phyloP scores from a whole-genome alignment of 345 rosid genomes.

The Euphorbia lathyris region DNA sequence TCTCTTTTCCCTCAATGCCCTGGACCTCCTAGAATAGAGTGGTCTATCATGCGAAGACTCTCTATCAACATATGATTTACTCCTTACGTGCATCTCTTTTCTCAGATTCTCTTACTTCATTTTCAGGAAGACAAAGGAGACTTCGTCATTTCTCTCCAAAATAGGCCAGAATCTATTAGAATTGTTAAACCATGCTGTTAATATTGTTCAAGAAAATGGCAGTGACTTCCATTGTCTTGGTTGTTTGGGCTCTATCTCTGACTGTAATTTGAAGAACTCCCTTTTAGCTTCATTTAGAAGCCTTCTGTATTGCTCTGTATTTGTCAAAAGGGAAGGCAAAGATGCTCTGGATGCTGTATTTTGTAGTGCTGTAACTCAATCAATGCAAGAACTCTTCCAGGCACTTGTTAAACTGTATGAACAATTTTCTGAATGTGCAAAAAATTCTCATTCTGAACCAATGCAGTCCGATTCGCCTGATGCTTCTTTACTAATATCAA shows the following conservation, averaged over 20 bases:
- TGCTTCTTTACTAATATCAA: constrained; percentile 35
- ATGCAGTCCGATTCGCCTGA: constrained; percentile 31
- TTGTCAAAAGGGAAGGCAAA: constrained; percentile 38
- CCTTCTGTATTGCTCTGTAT: constrained; percentile 55
- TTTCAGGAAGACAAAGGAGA: constrained; percentile 56
- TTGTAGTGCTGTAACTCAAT: constrained; percentile 39
- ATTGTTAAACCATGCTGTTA: constrained; percentile 53
- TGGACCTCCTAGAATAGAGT: too few species aligned
- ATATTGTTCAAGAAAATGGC: constrained; percentile 37
- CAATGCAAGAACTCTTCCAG: constrained; percentile 62
- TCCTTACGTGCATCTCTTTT: not conserved
- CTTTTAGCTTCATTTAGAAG: constrained; percentile 56
- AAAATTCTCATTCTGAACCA: constrained; percentile 39
- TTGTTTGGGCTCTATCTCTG: constrained; percentile 40
- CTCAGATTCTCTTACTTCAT: constrained; percentile 11
- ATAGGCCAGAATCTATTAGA: constrained; percentile 50
- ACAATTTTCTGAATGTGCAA: constrained; percentile 42
- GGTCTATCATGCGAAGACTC: too few species aligned
- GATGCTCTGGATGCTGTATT: constrained; percentile 33
- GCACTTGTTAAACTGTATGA: constrained; percentile 50
- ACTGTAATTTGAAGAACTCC: constrained; percentile 38
- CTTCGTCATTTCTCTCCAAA: constrained; percentile 50
- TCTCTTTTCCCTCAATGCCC: too few species aligned
- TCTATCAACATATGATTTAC: not conserved
- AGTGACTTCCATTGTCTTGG: constrained; percentile 50